Evolutionary conservation across 1,284 basidiomycete genomes (phyloP), one percentile per base, ranked within the genome.

Genomic region (Microbotryum saponariae): DNA sequence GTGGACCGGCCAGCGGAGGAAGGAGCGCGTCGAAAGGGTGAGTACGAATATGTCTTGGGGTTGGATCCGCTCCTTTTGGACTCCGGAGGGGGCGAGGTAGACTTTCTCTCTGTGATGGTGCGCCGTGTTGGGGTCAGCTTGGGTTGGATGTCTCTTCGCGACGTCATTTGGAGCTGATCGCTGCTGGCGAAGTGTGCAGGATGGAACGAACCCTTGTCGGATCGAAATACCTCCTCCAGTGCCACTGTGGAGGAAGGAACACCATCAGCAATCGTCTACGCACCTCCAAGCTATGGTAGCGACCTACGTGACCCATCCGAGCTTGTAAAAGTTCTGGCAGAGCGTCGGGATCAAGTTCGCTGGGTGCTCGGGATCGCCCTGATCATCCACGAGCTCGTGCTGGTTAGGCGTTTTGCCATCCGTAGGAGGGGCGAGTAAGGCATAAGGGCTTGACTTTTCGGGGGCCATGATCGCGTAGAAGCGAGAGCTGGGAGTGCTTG

Each of bases 21-120:
- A 89, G 63, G 84, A 78, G 55, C 87, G 81, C 72, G 85, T 83
- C 37, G 82, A 82, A 10, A 82, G 80, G 4, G 79, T 86, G n/a
- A 91, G 79, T 20, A 91, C 88, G 69, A 91, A 91, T 62, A 91
- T 89, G 75, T 91, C 85, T 42, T 78, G 77, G 0, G 87, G 84
- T 62, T 83, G 77, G 68, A 91, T 91, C 25, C 88, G 82, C 70
- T 91, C 89, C 73, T 91, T 91, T 74, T 91, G 89, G 4, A 91
- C 89, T 7, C 88, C 88, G 1, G 87, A 89, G 0, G 89, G 89
- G 5, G 89, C 88, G 67, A 91, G 86, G 77, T 84, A 91, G 31
- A 89, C 88, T 65, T 83, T 83, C 63, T 88, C 82, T 14, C 87
- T 88, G 68, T n/a, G n/a, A 20, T 33, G 47, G 46, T 62, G 59